Evolutionary conservation across 1,284 basidiomycete genomes (phyloP).

Genomic region (Taiwanofungus camphoratus): DNA sequence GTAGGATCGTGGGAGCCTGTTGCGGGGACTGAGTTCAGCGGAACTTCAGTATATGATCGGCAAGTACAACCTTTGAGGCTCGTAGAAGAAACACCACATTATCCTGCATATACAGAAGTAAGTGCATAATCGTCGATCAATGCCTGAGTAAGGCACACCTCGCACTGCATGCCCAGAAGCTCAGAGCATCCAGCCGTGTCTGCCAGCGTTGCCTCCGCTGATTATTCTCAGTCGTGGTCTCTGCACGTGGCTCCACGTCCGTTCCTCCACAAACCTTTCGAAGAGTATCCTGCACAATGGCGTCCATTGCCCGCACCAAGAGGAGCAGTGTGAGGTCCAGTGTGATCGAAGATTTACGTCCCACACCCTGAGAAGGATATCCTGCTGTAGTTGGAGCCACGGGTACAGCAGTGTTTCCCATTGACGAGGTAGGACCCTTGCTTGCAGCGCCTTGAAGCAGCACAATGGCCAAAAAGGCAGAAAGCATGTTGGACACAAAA

Average conservation of each 20-base stretch:
- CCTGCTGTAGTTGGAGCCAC: slow-evolving; percentile 6
- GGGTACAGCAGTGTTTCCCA: background rate
- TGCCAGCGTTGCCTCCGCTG: slow-evolving; percentile 25
- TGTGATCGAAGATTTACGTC: slow-evolving; percentile 41
- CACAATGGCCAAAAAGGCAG: slow-evolving; percentile 49
- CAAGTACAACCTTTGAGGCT: slow-evolving; percentile 53
- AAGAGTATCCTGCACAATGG: slow-evolving; percentile 46
- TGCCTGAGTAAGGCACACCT: slow-evolving; percentile 57
- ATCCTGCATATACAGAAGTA: slow-evolving; percentile 40
- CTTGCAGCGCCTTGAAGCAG: slow-evolving; percentile 47
- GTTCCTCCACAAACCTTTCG: slow-evolving; percentile 23
- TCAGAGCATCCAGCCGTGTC: slow-evolving; percentile 53
- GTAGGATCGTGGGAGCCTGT: slow-evolving; percentile 64
- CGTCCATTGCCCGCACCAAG: slow-evolving; percentile 65
- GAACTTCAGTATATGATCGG: background rate
- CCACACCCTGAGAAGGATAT: slow-evolving; percentile 6
- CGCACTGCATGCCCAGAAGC: slow-evolving; percentile 72
- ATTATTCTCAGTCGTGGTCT: slow-evolving; percentile 14
- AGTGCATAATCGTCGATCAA: too few species aligned
- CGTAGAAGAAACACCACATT: slow-evolving; percentile 82
- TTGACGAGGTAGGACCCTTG: background rate
- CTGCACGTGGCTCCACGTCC: slow-evolving; percentile 9
- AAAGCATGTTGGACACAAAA: slow-evolving; percentile 52
- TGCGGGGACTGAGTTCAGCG: background rate
- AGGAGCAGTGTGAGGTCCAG: slow-evolving; percentile 64